These are phyloP conservation scores for Neopestalotiopsis rosae DNA, from an alignment of 2,329 filamentous ascomycete species.

Conservation along the genomic window DNA sequence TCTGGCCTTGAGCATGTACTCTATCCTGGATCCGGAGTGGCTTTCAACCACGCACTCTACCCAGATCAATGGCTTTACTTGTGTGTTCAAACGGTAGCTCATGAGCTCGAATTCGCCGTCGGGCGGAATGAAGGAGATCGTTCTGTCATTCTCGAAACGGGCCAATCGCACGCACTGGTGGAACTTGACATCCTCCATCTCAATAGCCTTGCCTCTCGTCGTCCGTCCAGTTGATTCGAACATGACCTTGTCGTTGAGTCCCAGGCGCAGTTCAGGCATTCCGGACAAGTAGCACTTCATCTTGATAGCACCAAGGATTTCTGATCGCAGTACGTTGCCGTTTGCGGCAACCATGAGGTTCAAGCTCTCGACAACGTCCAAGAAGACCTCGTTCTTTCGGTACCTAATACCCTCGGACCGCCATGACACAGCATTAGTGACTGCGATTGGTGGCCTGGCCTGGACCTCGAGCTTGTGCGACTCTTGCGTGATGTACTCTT, in stretches of 20 bases:
- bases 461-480: conserved; percentile 98
- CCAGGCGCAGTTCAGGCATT: conserved; percentile 94
- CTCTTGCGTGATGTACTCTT: conserved; percentile 99
- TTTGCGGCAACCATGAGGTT: conserved; percentile 94
- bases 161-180: conserved; percentile 97
- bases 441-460: conserved; percentile 93
- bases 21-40: conserved; percentile 92
- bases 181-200: conserved; percentile 99
- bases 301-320: conserved; percentile 96
- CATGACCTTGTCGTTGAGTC: conserved; percentile 99
- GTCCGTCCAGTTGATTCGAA: conserved; percentile 96
- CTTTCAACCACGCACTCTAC: conserved; percentile 97
- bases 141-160: conserved; percentile 96
- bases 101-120: conserved; percentile 99
- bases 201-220: conserved; percentile 93
- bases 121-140: conserved; percentile 97
- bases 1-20: conserved; percentile 98
- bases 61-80: conserved; percentile 98
- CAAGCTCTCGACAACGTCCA: conserved; percentile 95
- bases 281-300: conserved; percentile 99
- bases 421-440: conserved; percentile 98
- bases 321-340: conserved; percentile 92
- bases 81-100: conserved; percentile 98
- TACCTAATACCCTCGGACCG: conserved; percentile 97
- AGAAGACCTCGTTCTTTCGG: conserved; percentile 98